Conservation (phyloP, 352 stramenopile genomes). For the Globisporangium megalacanthum region DNA sequence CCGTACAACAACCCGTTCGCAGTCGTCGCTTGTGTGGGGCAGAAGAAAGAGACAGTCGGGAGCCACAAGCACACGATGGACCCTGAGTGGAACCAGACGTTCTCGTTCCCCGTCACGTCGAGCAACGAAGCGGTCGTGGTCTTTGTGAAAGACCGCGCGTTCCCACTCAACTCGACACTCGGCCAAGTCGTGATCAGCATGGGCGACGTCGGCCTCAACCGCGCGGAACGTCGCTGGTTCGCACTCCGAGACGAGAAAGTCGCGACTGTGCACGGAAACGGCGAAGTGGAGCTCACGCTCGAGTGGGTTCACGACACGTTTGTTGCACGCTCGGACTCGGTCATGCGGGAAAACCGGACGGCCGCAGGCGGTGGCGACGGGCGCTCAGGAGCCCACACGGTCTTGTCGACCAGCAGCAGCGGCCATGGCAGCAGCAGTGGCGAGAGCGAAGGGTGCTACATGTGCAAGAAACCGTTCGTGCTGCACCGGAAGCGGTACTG, state of each 20-base stretch:
- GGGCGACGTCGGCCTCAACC: slow-evolving; percentile 77
- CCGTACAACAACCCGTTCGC: slow-evolving; percentile 87
- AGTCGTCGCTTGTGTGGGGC: slow-evolving; percentile 66
- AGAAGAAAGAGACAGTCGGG: slow-evolving; percentile 85
- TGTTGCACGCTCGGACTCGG: slow-evolving; percentile 81
- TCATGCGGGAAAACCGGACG: slow-evolving; percentile 65
- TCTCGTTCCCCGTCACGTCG: slow-evolving; percentile 81
- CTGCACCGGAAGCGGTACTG: slow-evolving; percentile 77
- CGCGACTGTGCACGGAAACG: slow-evolving; percentile 55
- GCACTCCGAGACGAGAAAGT: slow-evolving; percentile 69
- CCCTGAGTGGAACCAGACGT: slow-evolving; percentile 87
- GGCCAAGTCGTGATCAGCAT: slow-evolving; percentile 72
- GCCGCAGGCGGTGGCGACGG: background rate
- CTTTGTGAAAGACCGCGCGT: slow-evolving; percentile 67
- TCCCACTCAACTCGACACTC: slow-evolving; percentile 71
- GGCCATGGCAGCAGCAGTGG: background rate
- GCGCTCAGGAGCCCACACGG: slow-evolving; percentile 11
- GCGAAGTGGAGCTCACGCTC: slow-evolving; percentile 84
- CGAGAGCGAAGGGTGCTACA: slow-evolving; percentile 63
- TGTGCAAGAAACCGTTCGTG: slow-evolving; percentile 79
- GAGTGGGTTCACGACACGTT: slow-evolving; percentile 89
- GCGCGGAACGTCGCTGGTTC: slow-evolving; percentile 76
- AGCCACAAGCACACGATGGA: slow-evolving; percentile 89
- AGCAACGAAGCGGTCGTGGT: slow-evolving; percentile 64
- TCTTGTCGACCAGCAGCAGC: slow-evolving; percentile 5